Evolutionary conservation across 2,329 filamentous ascomycete genomes (phyloP).

Genomic region (Xylariales sp.): DNA sequence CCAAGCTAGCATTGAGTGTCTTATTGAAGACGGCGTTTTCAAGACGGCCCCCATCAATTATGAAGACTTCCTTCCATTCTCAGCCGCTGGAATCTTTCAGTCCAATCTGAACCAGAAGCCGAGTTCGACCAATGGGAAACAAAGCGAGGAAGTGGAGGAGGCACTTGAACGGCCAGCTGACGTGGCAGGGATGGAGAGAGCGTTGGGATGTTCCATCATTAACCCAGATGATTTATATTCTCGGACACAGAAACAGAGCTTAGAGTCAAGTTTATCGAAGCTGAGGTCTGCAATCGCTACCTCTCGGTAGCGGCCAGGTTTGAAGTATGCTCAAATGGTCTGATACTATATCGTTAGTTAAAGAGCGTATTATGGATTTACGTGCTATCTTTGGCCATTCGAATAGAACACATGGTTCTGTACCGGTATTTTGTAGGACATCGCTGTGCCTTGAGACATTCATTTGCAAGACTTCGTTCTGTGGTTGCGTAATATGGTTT

Average conservation of each 20-base stretch:
- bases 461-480: no score
- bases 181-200: neutral
- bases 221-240: neutral
- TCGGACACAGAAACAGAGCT: neutral
- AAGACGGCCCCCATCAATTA: slow-evolving; percentile 41
- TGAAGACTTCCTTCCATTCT: slow-evolving; percentile 50
- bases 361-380: no score
- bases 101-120: slow-evolving; percentile 2
- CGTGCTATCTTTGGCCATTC: no score
- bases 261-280: neutral
- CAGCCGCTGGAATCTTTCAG: slow-evolving; percentile 46
- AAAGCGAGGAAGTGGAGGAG: neutral
- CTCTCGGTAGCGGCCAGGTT: neutral
- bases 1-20: slow-evolving; percentile 16
- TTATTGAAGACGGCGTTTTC: slow-evolving; percentile 28
- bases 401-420: no score
- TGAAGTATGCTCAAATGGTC: no score
- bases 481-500: no score
- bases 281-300: neutral
- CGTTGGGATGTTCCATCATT: neutral
- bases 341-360: no score
- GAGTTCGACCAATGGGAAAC: neutral
- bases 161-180: no score
- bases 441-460: no score
- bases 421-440: no score